Conservation (phyloP, 2,329 filamentous ascomycete genomes). For the Pseudogymnoascus sp. region DNA sequence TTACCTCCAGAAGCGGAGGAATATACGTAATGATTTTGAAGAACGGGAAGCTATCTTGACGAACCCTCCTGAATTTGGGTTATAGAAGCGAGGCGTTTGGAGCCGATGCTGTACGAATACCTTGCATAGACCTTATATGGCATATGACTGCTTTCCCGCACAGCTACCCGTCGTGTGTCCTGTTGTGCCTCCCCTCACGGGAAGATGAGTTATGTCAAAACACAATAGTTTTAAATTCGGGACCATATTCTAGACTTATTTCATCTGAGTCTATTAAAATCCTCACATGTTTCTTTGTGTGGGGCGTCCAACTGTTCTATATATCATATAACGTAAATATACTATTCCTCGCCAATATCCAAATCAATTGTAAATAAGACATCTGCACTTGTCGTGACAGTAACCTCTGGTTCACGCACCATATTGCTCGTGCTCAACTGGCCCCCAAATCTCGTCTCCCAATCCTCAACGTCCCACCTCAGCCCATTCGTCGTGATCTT, state of each 20-base stretch:
- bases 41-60: not conserved
- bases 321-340: not conserved
- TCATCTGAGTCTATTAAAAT: not conserved
- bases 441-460: conserved; percentile 69
- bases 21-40: not conserved
- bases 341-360: not conserved
- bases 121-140: not conserved
- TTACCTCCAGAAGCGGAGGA: not conserved
- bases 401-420: conserved; percentile 51
- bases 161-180: not conserved
- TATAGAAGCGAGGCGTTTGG: not conserved
- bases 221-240: too few relatives aligned
- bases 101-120: conserved; percentile 2
- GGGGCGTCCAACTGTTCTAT: not conserved
- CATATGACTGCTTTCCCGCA: not conserved
- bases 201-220: not conserved
- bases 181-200: not conserved
- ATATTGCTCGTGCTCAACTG: conserved; percentile 76
- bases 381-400: conserved; percentile 52
- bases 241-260: not conserved
- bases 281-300: not conserved
- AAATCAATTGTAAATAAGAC: conserved; percentile 67
- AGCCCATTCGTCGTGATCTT: conserved; percentile 72
- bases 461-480: conserved; percentile 83
- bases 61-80: not conserved